Evolutionary conservation across 305 asterid genomes (phyloP).

Genomic region (Fraxinus albicans): DNA sequence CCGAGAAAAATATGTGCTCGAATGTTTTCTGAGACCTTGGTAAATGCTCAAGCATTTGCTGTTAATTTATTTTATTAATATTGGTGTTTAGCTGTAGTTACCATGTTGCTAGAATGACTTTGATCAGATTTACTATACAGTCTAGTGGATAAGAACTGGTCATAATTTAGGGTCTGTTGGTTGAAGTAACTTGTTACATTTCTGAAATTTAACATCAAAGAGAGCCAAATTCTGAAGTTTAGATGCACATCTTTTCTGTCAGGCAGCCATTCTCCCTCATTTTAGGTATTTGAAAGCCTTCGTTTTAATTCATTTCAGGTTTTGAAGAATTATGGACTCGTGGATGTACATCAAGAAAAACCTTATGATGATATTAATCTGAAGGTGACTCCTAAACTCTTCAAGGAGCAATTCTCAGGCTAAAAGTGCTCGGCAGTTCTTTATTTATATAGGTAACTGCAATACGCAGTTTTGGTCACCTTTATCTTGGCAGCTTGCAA

Average conservation of each 20-base stretch:
- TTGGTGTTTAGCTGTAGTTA: not conserved
- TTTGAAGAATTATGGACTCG: constrained; percentile 52
- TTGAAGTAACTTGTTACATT: not conserved
- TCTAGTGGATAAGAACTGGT: not conserved
- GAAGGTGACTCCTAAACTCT: constrained; percentile 59
- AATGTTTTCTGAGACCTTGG: constrained; percentile 77
- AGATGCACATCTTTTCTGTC: not conserved
- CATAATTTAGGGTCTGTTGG: not conserved
- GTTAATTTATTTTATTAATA: not conserved
- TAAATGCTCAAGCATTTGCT: constrained; percentile 23
- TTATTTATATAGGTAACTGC: constrained; percentile 22
- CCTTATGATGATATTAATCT: constrained; percentile 54
- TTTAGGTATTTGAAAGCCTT: not conserved
- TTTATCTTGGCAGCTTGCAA: not conserved
- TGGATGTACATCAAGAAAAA: constrained; percentile 59
- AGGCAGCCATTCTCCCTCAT: not conserved
- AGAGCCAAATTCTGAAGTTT: not conserved
- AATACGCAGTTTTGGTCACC: not conserved
- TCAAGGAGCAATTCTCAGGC: constrained; percentile 45
- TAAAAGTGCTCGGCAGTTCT: constrained; percentile 17
- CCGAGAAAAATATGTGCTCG: constrained; percentile 62
- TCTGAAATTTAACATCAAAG: not conserved
- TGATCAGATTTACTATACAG: not conserved
- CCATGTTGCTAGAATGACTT: not conserved
- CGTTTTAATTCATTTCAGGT: constrained; percentile 45